Base-by-base conservation (phyloP, 148 eudicot genomes). In the Nepenthes gracilis region DNA sequence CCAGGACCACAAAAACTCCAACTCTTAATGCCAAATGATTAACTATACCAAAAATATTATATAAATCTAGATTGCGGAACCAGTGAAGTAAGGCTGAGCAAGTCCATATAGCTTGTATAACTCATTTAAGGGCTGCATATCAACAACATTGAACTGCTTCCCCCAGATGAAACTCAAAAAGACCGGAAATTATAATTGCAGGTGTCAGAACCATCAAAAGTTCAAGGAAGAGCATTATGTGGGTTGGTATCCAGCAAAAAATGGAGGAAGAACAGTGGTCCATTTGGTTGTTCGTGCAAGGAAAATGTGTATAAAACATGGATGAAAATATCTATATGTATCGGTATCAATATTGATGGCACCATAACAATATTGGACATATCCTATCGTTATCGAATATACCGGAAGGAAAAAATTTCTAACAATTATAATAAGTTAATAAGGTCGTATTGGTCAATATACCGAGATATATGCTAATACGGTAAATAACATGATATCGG, bases 231-330 rank as follows among this genome's bases (percentile, higher is more conserved):
- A 59, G 77, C 70, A 40, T 65, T 61, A 60, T 72, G 78, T 59
- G 87, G 75, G 9, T 23, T 80, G 77, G 64, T 82, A 87, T 66
- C 89, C 95, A 54, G 89, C 70, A 55, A 86, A 54, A 73, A 64
- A 81, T 33, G 85, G 88, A 40, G 92, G 83, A 66, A 76, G 57
- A 66, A 54, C 58, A 61, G 80, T 52, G 11, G 90, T 23, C 0
- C 0, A 23, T 23, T 23, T 23, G 23, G 23, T 23, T 23, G 23
- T 23, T 23, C 0, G 23, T 23, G 23, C 23, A 23, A 23, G 0
- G 23, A 23, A 23, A 23, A 23, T 23, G 23, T 23, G 23, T 23
- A 23, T 23, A 23, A 23, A 23, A 23, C 23, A 23, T 23, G 23
- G 23, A 23, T 23, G 23, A 23, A 23, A 23, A 23, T 23, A 23